Evolutionary conservation across 306 rosid genomes (phyloP).

Genomic region (Lupinus albus): DNA sequence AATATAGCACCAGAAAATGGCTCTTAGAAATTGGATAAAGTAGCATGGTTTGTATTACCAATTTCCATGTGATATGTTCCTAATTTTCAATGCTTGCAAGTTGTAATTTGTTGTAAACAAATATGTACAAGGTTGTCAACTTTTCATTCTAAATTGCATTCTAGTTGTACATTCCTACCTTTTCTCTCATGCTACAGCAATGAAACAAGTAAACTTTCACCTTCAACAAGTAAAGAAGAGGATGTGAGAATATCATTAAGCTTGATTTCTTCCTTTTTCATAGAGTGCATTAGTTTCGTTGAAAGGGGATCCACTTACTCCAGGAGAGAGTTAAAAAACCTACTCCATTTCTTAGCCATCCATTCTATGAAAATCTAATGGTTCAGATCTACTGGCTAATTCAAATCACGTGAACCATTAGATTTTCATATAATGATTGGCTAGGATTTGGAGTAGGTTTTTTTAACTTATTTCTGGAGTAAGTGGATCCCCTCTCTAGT

Average conservation of each 20-base stretch:
- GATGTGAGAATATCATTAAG: not conserved
- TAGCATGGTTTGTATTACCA: not conserved
- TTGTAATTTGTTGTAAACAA: not conserved
- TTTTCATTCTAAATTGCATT: not conserved
- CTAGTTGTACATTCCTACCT: not conserved
- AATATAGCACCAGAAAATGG: not conserved
- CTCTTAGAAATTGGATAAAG: not conserved
- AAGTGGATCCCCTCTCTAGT: too few species aligned
- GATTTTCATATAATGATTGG: too few species aligned
- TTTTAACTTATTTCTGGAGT: too few species aligned
- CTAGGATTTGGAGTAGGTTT: too few species aligned
- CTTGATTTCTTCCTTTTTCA: not conserved
- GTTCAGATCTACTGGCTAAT: too few species aligned
- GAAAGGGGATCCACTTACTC: too few species aligned
- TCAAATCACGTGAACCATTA: too few species aligned
- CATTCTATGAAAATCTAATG: too few species aligned
- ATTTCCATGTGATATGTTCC: not conserved
- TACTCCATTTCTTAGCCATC: too few species aligned
- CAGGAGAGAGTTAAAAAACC: too few species aligned
- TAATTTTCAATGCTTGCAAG: not conserved
- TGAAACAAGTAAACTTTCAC: not conserved
- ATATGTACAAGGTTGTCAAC: constrained; percentile 12
- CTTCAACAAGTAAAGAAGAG: constrained; percentile 12
- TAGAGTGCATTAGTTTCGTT: not conserved
- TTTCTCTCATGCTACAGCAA: not conserved